These are phyloP conservation scores for Ganoderma lingzhi DNA, from an alignment of 1,284 basidiomycete genomes.

Conservation along the genomic window DNA sequence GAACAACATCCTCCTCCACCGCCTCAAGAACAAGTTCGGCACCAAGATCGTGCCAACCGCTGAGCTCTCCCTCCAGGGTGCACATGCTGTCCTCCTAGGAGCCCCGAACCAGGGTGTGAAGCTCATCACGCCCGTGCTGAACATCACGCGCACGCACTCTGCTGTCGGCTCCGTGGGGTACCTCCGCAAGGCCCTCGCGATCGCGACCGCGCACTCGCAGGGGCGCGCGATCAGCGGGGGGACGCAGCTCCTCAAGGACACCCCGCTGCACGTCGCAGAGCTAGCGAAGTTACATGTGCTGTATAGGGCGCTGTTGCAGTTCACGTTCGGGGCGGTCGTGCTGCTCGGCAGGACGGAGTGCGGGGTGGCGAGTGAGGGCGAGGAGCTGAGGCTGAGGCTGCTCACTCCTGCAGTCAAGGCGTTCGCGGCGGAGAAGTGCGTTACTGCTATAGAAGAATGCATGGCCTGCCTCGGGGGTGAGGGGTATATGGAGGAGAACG, in stretches of 20 bases:
- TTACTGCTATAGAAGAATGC: slow-evolving; percentile 72
- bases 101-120: slow-evolving; percentile 70
- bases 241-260: slow-evolving; percentile 57
- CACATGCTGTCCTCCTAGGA: slow-evolving; percentile 75
- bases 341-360: slow-evolving; percentile 74
- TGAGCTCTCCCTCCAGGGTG: slow-evolving; percentile 70
- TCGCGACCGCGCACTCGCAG: slow-evolving; percentile 67
- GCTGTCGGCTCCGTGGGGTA: slow-evolving; percentile 65
- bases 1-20: slow-evolving; percentile 78
- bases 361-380: slow-evolving; percentile 54
- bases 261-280: slow-evolving; percentile 68
- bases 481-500: slow-evolving; percentile 86
- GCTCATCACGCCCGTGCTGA: slow-evolving; percentile 75
- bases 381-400: slow-evolving; percentile 64
- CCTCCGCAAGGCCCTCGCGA: slow-evolving; percentile 69
- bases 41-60: slow-evolving; percentile 82
- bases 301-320: slow-evolving; percentile 72
- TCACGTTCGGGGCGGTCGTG: slow-evolving; percentile 64
- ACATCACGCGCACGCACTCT: slow-evolving; percentile 80
- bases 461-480: slow-evolving; percentile 82
- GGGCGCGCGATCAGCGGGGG: slow-evolving; percentile 64
- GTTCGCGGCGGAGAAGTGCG: slow-evolving; percentile 72
- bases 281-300: slow-evolving; percentile 65
- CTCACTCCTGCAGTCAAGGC: slow-evolving; percentile 79
- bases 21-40: slow-evolving; percentile 84